Base-by-base conservation (phyloP, 202 grass and related monocot species). In the Schoenoplectus triqueter region DNA sequence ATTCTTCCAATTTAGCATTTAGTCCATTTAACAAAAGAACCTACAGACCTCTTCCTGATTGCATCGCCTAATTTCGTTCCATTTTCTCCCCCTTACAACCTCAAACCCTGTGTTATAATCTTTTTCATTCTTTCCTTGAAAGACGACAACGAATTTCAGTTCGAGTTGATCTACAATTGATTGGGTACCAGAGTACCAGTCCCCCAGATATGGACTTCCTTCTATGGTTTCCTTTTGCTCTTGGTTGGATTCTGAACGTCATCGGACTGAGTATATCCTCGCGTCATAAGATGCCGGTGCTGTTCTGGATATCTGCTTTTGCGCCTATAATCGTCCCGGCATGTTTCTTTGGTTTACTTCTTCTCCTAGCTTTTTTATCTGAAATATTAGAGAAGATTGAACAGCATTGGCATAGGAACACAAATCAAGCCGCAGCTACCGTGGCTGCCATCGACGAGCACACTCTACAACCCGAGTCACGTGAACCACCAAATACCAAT, bases 1-100 rank as follows among this genome's bases (percentile, higher is more conserved):
- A 21, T 82, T 82, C 61, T 82, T 65, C 31, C 31, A 15, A 56
- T 6, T 64, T 63, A 9, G 57, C 77, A 80, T 82, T 82, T 62
- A 68, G 45, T 46, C 22, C 61, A 49, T 54, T 66, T 14, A 82
- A 67, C 44, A 49, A 31, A 82, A 31, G 31, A 31, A 10, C 21
- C 45, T 80, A 45, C 55, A 40, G 19, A 79, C 60, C 14, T 54
- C 52, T 19, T 39, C 9, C 7, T 5, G n/a, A 20, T 44, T 81
- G 4, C 7, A 9, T 75, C 48, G 10, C 14, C 1, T 68, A 10
- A 66, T 66, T 66, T 13, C 65, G 41, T 72, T 49, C 15, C 6
- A 54, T 31, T 56, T 76, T 5, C 49, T 56, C 21, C 13, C 20
- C 5, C 47, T 82, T 31, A 46, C 55, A 64, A 48, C 55, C 15